A percentile compares a stretch with the other conserved stretches of the same genome.
These are phyloP conservation scores for Naganishia vaughanmartiniae DNA, from an alignment of 768 basidiomycete species.

Conservation along the genomic window DNA sequence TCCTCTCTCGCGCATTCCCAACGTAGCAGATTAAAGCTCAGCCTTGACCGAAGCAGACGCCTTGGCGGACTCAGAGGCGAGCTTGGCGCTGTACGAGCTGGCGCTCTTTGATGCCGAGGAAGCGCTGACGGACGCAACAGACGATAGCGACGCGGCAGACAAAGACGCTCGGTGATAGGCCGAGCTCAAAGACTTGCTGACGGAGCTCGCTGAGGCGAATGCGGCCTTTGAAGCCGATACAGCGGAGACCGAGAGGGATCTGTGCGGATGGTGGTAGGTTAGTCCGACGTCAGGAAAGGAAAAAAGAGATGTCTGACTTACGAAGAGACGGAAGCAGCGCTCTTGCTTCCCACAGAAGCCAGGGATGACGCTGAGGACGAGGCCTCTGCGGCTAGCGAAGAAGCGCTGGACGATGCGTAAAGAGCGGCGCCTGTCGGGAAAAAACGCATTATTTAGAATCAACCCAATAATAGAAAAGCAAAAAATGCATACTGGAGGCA, in stretches of 20 bases:
- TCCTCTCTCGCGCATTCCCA: too few relatives aligned
- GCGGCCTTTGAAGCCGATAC: slow-evolving; percentile 41
- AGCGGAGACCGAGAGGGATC: slow-evolving; percentile 40
- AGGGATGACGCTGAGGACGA: slow-evolving; percentile 44
- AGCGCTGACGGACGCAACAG: slow-evolving; percentile 38
- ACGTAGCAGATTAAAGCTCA: slow-evolving; percentile 40
- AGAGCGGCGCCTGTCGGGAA: slow-evolving; percentile 14
- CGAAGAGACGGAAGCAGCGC: slow-evolving; percentile 42
- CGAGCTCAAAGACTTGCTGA: slow-evolving; percentile 36
- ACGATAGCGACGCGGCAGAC: slow-evolving; percentile 40
- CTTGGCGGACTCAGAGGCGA: slow-evolving; percentile 44
- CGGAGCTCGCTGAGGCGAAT: slow-evolving; percentile 38
- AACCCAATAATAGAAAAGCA: neutral
- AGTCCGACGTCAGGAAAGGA: too few relatives aligned
- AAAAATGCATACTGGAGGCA: slow-evolving; percentile 24
- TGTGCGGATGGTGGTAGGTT: slow-evolving; percentile 2
- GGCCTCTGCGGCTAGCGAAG: slow-evolving; percentile 37
- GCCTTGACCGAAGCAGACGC: slow-evolving; percentile 47
- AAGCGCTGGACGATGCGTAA: slow-evolving; percentile 34
- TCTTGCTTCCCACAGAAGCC: slow-evolving; percentile 21
- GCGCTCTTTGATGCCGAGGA: slow-evolving; percentile 34
- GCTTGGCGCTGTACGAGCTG: slow-evolving; percentile 41
- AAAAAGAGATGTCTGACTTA: neutral
- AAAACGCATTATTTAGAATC: slow-evolving; percentile 29
- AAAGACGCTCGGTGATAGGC: slow-evolving; percentile 35